A percentile compares a stretch with the other conserved stretches of the same genome.
phyloP scores from a whole-genome alignment of 2,329 filamentous ascomycete genomes.

The Neonectria sp. region DNA sequence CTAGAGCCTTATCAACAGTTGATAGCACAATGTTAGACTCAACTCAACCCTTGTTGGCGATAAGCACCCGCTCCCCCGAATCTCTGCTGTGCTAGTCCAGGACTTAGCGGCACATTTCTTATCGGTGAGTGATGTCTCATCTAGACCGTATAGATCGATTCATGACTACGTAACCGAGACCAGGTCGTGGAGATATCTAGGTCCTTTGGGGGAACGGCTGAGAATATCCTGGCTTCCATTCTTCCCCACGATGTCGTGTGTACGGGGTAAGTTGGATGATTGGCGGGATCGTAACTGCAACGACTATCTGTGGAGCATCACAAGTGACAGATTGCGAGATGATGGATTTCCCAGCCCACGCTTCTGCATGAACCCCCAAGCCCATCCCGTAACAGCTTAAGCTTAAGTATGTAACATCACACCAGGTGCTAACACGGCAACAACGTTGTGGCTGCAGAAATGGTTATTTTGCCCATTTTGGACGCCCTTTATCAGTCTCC shows the following conservation, averaged over 20 bases:
- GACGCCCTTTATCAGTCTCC: not conserved
- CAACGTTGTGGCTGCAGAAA: not conserved
- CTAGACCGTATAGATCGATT: not conserved
- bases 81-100: not conserved
- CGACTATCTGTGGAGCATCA: not conserved
- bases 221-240: not conserved
- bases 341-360: not conserved
- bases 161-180: not conserved
- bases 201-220: not conserved
- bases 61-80: conserved; percentile 20
- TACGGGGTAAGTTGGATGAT: not conserved
- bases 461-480: conserved; percentile 27
- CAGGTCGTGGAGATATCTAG: not conserved
- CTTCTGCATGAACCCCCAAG: conserved; percentile 9
- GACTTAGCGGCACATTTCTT: conserved; percentile 8
- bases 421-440: not conserved
- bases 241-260: not conserved
- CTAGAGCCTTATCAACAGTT: conserved; percentile 18
- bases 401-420: conserved; percentile 22
- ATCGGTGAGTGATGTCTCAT: conserved; percentile 10
- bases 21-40: conserved; percentile 7
- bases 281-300: not conserved
- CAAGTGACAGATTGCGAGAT: not conserved
- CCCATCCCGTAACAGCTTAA: conserved; percentile 15
- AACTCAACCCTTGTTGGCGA: conserved; percentile 1